Conservation (phyloP, 1,284 basidiomycete species). For the Moniliophthora roreri region DNA sequence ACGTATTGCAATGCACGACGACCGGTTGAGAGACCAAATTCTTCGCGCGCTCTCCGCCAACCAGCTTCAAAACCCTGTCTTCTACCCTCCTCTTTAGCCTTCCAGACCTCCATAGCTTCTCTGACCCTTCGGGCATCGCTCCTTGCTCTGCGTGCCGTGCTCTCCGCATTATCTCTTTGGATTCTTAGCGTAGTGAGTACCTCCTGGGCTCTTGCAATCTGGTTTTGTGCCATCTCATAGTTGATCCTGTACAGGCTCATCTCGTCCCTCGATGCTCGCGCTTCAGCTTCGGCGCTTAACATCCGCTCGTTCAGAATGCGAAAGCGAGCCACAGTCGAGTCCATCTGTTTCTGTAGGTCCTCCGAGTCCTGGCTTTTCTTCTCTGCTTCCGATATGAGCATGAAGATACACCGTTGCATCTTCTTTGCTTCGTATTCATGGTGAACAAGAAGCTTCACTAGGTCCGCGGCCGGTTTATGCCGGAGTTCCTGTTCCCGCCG, state of each 20-base stretch:
- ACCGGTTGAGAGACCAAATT: conserved; percentile 19
- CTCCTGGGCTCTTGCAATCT: conserved; percentile 49
- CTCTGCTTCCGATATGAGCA: conserved; percentile 51
- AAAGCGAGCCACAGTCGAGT: conserved; percentile 50
- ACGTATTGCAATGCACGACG: conserved; percentile 1
- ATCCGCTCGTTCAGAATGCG: conserved; percentile 52
- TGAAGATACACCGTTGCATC: conserved; percentile 50
- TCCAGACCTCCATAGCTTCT: conserved; percentile 43
- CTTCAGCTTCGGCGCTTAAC: conserved; percentile 49
- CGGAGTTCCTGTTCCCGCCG: conserved; percentile 33
- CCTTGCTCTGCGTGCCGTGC: conserved; percentile 42
- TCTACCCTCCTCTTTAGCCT: conserved; percentile 55
- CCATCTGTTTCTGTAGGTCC: conserved; percentile 49
- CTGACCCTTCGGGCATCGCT: conserved; percentile 45
- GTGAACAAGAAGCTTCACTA: conserved; percentile 49
- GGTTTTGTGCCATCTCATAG: conserved; percentile 59
- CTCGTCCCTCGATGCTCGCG: conserved; percentile 50
- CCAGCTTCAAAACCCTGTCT: conserved; percentile 55
- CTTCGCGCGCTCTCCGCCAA: conserved; percentile 44
- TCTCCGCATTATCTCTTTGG: conserved; percentile 52
- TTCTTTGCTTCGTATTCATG: conserved; percentile 56
- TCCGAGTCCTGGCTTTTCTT: conserved; percentile 51
- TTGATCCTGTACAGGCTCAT: conserved; percentile 62
- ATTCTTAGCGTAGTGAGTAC: conserved; percentile 41
- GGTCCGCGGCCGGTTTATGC: conserved; percentile 36